Evolutionary conservation across 108 stramenopile species (phyloP), one percentile per base, ranked within the genome.

Genomic region (Hondaea fermentalgiana): DNA sequence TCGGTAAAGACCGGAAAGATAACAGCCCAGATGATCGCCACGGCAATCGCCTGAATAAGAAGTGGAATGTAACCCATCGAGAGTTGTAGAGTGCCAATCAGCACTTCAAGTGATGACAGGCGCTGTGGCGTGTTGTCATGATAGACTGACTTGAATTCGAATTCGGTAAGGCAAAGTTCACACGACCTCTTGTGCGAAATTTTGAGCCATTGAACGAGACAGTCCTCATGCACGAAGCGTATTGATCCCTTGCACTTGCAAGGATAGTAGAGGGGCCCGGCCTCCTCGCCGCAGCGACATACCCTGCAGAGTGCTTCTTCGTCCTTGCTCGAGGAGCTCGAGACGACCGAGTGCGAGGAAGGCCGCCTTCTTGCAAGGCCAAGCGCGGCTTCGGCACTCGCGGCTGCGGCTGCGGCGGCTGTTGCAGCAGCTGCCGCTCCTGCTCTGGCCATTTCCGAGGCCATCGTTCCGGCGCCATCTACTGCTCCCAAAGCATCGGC

Each of bases 241-340:
- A 97, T 97, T n/a, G 96, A 96, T 49, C 97, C 97, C 0, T 95
- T 95, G 87, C 97, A 97, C 89, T 95, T 95, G 90, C 97, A 97
- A 0, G 97, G 96, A 49, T 90, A 72, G 90, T 93, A 96, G 25
- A 97, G 92, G 4, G 95, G 95, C 28, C 92, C 76, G 45, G 49
- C 45, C 51, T 83, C 76, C 28, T 83, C 76, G n/a, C 76, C 76
- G 51, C 76, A 83, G 19, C 76, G 6, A 35, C 76, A 83, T 0
- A 83, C 76, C 43, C 76, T 43, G 51, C 76, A 83, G 19, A 83
- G 76, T 0, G 76, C 76, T 23, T 83, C 76, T 53, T 83, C 76
- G n/a, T 83, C 55, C 16, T 16, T 57, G 55, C 55, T 57, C 55
- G 55, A 57, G 14, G 55, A 57, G 14, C 14, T 57, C 55, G 55